A percentile compares a stretch with the other conserved stretches of the same genome.
Conservation (phyloP, 73 alveolate genomes). For the Symbiodinium natans region DNA sequence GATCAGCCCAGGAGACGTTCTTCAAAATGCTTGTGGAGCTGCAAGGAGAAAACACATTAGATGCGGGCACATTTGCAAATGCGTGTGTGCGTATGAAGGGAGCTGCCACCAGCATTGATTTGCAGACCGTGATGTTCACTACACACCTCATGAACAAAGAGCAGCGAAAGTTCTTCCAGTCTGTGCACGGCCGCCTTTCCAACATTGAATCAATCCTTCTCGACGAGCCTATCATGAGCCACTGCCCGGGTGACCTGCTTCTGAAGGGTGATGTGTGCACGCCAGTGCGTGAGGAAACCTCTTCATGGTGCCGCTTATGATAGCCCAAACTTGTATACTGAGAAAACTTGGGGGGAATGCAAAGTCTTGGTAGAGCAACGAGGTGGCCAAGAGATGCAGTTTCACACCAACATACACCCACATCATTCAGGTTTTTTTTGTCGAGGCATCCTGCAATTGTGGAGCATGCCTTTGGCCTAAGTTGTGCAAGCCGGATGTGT, state of each 20-base stretch:
- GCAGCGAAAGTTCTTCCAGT: not conserved
- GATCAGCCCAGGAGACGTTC: too few relatives aligned
- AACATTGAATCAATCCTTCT: not conserved
- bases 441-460: not conserved
- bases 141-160: slow-evolving; percentile 65
- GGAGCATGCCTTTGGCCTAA: not conserved
- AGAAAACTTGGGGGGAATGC: not conserved
- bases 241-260: not conserved
- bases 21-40: slow-evolving; percentile 8
- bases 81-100: slow-evolving; percentile 91
- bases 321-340: too few relatives aligned
- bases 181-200: not conserved
- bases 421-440: not conserved
- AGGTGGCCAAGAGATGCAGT: not conserved
- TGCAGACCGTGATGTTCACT: slow-evolving; percentile 90
- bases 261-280: not conserved
- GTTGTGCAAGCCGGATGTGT: not conserved
- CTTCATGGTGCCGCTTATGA: not conserved
- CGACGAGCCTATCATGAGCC: not conserved
- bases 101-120: slow-evolving; percentile 75
- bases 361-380: not conserved
- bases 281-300: not conserved
- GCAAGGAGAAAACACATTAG: not conserved
- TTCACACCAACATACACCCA: not conserved
- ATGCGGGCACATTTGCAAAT: slow-evolving; percentile 51